Evolutionary conservation across 345 rosid species (phyloP).

Genomic region (Eucalyptus cloeziana): DNA sequence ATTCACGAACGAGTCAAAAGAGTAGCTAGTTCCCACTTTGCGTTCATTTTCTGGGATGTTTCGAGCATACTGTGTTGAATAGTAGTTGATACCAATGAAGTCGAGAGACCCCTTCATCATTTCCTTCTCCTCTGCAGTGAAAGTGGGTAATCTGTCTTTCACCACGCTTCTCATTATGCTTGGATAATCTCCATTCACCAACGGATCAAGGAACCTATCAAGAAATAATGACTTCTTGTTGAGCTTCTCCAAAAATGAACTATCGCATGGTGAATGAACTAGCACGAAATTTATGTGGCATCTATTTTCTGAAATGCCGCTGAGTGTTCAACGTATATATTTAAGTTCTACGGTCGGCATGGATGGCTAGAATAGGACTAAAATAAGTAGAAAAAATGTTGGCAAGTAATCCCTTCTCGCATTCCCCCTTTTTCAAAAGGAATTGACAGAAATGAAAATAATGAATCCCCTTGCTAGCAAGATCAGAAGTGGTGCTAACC

Average conservation of each 20-base stretch:
- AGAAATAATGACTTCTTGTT: background rate
- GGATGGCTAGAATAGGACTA: background rate
- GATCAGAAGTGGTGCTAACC: background rate
- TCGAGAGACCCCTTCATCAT: constrained; percentile 24
- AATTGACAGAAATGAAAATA: background rate
- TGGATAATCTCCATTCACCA: constrained; percentile 33
- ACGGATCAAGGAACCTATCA: constrained; percentile 28
- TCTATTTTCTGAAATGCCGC: background rate
- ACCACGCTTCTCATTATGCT: constrained; percentile 19
- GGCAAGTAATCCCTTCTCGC: background rate
- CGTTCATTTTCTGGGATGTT: background rate
- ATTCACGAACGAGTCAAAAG: background rate
- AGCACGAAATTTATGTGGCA: background rate
- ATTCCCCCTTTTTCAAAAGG: background rate
- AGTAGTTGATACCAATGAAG: constrained; percentile 38
- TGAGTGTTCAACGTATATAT: background rate
- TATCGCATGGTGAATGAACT: background rate
- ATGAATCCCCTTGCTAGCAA: background rate
- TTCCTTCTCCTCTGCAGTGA: constrained; percentile 13
- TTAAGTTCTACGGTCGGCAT: background rate
- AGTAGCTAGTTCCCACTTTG: background rate
- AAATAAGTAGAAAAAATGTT: background rate
- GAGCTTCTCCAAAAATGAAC: background rate
- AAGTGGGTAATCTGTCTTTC: constrained; percentile 25
- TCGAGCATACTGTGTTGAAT: constrained; percentile 17